A percentile compares a stretch with the other conserved stretches of the same genome.
Conservation (phyloP, 2,329 filamentous ascomycete species). For the Trichophyton verrucosum region DNA sequence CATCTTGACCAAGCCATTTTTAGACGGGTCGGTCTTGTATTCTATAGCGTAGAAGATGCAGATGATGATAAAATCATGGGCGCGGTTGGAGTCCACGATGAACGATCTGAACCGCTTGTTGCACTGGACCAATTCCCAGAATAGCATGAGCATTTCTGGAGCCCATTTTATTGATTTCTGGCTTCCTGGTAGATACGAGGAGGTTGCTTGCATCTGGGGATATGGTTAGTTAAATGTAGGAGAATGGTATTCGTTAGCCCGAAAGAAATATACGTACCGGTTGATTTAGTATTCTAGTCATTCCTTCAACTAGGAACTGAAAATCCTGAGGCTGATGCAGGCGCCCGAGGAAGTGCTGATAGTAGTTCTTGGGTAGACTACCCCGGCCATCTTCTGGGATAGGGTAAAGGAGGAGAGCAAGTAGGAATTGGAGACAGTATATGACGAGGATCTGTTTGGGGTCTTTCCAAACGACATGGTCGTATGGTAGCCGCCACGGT, state of each 20-base stretch:
- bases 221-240: slow-evolving; percentile 10
- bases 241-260: background rate
- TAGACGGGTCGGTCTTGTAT: slow-evolving; percentile 70
- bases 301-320: slow-evolving; percentile 90
- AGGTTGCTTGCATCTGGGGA: slow-evolving; percentile 61
- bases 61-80: slow-evolving; percentile 83
- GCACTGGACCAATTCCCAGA: slow-evolving; percentile 95
- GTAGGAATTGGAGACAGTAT: slow-evolving; percentile 80
- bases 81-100: slow-evolving; percentile 88
- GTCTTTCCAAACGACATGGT: slow-evolving; percentile 82
- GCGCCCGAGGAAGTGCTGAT: slow-evolving; percentile 80
- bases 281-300: slow-evolving; percentile 84
- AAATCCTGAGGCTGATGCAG: slow-evolving; percentile 92
- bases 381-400: slow-evolving; percentile 63
- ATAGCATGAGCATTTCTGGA: slow-evolving; percentile 90
- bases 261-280: slow-evolving; percentile 39
- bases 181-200: slow-evolving; percentile 75
- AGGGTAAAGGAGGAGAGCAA: slow-evolving; percentile 73
- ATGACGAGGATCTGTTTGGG: slow-evolving; percentile 82
- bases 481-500: slow-evolving; percentile 86
- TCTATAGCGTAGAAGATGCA: slow-evolving; percentile 88
- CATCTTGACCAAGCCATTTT: slow-evolving; percentile 89
- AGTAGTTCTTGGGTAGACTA: slow-evolving; percentile 70
- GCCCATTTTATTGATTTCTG: slow-evolving; percentile 74
- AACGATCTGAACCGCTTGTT: slow-evolving; percentile 96